Base-by-base conservation (phyloP, 441 rosid genomes). In the Oxalis stricta region DNA sequence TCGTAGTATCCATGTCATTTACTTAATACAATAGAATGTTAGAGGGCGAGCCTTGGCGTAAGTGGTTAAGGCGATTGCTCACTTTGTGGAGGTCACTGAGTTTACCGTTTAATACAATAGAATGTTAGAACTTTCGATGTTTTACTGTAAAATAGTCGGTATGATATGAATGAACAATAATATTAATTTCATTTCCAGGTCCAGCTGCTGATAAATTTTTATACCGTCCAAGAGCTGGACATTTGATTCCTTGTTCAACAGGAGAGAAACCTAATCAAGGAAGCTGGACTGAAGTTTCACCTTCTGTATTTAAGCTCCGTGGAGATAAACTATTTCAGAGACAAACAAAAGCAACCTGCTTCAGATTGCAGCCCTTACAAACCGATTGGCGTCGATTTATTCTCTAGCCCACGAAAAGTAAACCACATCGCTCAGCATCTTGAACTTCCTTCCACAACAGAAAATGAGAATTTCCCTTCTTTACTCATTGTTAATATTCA, bases 361-460 rank as follows among this genome's bases (percentile, higher is more conserved):
- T 60, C 84, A 44, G 47, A 53, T 21, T 66, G 36, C 66, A 71
- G 82, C 58, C 81, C 93, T 15, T 85, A 75, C 49, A 31, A 56
- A 35, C 81, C 93, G 15, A 75, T 79, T 29, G 93, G 93, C 11
- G 64, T 77, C 11, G 93, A 85, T 59, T 52, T 82, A 21, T 75
- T 72, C 44, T 56, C 57, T 5, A 79, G 81, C 70, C 66, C 78
- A 10, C 58, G 53, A 41, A 85, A 85, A 70, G 72, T 77, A 18
- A 56, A 53, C 52, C 93, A 82, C 64, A 85, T 82, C 66, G 86
- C 96, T 55, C 93, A 72, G 38, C 80, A 82, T 47, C 71, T 85
- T 19, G 93, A 82, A 48, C 84, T 75, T 37, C 87, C 89, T 48
- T 41, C 48, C 8, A 50, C 68, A 17, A 77, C 68, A 38, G 17